phyloP scores from a whole-genome alignment of 2,329 filamentous ascomycete species.

The Penicillium palitans region DNA sequence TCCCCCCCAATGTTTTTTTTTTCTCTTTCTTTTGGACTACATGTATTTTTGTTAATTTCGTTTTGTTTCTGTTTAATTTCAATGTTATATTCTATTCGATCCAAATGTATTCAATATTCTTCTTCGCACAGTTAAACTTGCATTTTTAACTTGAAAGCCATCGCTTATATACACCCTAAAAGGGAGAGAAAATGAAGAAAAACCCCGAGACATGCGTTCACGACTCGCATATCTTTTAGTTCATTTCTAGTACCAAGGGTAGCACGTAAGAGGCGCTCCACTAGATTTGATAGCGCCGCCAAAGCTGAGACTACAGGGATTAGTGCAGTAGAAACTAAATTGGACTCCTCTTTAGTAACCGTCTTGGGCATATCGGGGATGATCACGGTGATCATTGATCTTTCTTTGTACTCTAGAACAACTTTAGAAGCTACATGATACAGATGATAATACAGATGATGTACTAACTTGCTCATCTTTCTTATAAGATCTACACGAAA shows the following conservation, averaged over 20 bases:
- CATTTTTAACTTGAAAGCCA: too few relatives aligned
- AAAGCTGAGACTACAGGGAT: not conserved
- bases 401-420: not conserved
- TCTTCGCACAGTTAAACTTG: not conserved
- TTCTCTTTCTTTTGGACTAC: not conserved
- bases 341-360: not conserved
- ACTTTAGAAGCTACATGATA: not conserved
- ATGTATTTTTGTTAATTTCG: not conserved
- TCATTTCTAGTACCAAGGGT: not conserved
- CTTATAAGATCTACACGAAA: not conserved
- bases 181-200: not conserved
- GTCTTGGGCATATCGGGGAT: not conserved
- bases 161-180: not conserved
- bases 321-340: not conserved
- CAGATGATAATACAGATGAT: not conserved
- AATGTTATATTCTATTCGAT: not conserved
- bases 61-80: not conserved
- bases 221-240: not conserved
- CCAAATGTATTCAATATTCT: too few relatives aligned
- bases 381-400: constrained; percentile 1
- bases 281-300: constrained; percentile 4
- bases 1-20: not conserved
- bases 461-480: not conserved
- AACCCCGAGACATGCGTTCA: not conserved
- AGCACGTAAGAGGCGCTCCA: constrained; percentile 24